A percentile compares a stretch with the other conserved stretches of the same genome.
phyloP scores from a whole-genome alignment of 257 asterid genomes.

The Solanum medicagineum region DNA sequence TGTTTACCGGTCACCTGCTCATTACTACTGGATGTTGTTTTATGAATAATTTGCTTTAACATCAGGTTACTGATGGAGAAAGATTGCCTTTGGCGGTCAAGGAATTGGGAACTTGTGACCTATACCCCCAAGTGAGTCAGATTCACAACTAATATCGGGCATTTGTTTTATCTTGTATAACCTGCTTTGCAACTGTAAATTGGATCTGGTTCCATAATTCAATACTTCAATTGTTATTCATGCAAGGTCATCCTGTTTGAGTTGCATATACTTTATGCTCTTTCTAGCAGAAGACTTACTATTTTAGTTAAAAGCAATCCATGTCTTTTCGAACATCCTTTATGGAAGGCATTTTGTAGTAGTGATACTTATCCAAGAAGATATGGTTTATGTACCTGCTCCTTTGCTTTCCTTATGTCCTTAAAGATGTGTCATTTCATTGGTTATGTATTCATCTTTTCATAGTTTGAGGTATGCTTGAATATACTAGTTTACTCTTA shows the following conservation, averaged over 20 bases:
- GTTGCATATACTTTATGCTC: background rate
- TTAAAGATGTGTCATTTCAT: background rate
- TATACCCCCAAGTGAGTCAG: constrained; percentile 83
- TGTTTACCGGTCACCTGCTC: background rate
- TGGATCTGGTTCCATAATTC: background rate
- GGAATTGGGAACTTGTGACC: constrained; percentile 97
- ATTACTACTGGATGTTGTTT: background rate
- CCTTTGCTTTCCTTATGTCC: background rate
- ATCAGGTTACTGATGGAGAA: constrained; percentile 90
- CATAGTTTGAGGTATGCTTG: background rate
- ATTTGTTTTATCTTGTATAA: background rate
- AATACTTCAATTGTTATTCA: background rate
- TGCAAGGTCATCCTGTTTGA: background rate
- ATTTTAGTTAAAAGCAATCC: background rate
- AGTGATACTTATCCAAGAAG: background rate
- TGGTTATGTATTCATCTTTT: background rate
- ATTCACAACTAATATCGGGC: background rate
- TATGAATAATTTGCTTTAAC: background rate
- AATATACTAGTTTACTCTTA: background rate
- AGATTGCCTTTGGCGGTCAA: constrained; percentile 90
- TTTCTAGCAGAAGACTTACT: background rate
- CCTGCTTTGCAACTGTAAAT: background rate
- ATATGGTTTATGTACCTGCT: background rate
- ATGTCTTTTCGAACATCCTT: background rate
- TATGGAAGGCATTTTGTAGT: background rate